Conservation (phyloP, 2,329 filamentous ascomycete genomes). For the Mollisia scopiformis region DNA sequence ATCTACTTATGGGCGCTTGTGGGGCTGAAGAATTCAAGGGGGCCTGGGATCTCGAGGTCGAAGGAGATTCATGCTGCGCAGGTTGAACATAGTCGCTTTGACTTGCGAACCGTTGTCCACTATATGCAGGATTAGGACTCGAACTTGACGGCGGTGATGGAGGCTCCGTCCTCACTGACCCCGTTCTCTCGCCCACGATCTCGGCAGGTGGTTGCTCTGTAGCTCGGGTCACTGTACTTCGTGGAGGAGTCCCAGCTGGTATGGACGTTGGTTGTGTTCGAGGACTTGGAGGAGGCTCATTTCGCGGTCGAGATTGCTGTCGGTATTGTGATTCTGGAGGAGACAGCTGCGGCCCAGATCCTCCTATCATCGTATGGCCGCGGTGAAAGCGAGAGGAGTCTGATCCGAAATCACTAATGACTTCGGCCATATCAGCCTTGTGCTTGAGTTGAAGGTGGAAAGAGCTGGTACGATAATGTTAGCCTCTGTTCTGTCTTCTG, state of each 20-base stretch:
- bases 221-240: constrained; percentile 23
- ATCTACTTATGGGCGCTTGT: constrained; percentile 25
- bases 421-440: constrained; percentile 57
- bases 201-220: constrained; percentile 15
- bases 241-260: constrained; percentile 28
- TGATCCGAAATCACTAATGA: constrained; percentile 74
- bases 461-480: constrained; percentile 27
- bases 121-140: constrained; percentile 25
- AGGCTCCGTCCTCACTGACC: constrained; percentile 23
- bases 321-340: constrained; percentile 45
- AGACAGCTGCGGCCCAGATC: constrained; percentile 49
- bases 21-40: background rate
- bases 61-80: constrained; percentile 9
- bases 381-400: constrained; percentile 67
- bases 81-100: constrained; percentile 29
- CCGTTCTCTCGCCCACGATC: constrained; percentile 14
- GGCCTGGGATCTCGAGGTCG: constrained; percentile 5
- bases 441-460: constrained; percentile 21
- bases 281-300: constrained; percentile 30
- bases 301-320: constrained; percentile 30
- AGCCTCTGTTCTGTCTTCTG: constrained; percentile 17
- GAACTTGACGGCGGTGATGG: constrained; percentile 35
- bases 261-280: constrained; percentile 26
- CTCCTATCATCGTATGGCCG: constrained; percentile 63
- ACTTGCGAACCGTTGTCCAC: constrained; percentile 30